These are phyloP conservation scores for Penicillium glabrum DNA, from an alignment of 2,329 filamentous ascomycete species.

Conservation along the genomic window DNA sequence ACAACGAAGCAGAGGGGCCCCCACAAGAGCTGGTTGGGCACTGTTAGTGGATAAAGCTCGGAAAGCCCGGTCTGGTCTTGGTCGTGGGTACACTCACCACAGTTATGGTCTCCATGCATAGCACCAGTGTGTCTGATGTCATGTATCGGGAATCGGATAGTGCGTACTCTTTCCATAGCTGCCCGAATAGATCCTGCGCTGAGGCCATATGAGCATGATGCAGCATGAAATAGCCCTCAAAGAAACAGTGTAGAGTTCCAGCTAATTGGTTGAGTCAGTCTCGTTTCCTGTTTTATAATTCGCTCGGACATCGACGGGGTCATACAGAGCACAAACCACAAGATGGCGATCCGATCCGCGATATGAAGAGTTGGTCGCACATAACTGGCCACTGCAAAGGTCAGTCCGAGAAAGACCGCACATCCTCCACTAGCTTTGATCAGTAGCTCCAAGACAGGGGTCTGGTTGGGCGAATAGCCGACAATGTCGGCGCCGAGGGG, in stretches of 20 bases:
- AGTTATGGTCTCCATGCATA: constrained; percentile 85
- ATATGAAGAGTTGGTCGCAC: constrained; percentile 54
- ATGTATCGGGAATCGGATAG: constrained; percentile 85
- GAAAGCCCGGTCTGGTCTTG: neutral
- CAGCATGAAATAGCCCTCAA: constrained; percentile 80
- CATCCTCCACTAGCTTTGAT: constrained; percentile 59
- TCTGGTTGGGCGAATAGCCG: constrained; percentile 66
- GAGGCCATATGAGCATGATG: constrained; percentile 66
- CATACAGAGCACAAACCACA: constrained; percentile 76
- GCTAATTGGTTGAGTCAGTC: constrained; percentile 27
- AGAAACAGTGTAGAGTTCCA: constrained; percentile 68
- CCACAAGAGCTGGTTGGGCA: constrained; percentile 52
- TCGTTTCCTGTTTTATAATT: neutral
- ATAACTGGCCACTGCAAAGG: constrained; percentile 55
- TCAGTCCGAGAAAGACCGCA: constrained; percentile 57
- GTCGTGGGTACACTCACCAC: constrained; percentile 55
- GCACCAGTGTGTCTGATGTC: constrained; percentile 75
- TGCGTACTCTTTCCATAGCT: constrained; percentile 92
- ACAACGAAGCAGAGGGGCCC: constrained; percentile 61
- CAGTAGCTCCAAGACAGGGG: constrained; percentile 60
- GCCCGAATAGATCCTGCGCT: constrained; percentile 72
- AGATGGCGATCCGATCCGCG: constrained; percentile 58
- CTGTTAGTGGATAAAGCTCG: constrained; percentile 3
- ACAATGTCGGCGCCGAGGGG: constrained; percentile 63
- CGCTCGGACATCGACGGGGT: constrained; percentile 18